Evolutionary conservation across 345 rosid genomes (phyloP), one percentile per base, ranked within the genome.

Genomic region (Sapria himalayana): DNA sequence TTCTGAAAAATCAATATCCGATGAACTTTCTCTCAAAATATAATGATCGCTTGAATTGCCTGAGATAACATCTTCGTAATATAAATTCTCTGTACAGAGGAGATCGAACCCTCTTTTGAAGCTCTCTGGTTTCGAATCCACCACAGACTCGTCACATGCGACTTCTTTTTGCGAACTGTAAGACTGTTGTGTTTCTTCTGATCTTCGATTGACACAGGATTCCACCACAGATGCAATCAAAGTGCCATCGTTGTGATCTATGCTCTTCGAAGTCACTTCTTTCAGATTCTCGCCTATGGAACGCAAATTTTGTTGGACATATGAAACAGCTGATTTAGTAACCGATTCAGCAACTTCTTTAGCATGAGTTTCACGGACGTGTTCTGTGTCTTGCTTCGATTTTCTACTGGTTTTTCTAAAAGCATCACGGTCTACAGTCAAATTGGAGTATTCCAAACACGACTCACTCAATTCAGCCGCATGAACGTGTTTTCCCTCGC

Each of bases 31-130:
- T 8, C 43, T 56, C 43, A 52, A 64, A 6, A 66, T 19, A 36
- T 70, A n/a, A n/a, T n/a, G n/a, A n/a, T 76, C 9, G 66, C 66
- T 47, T 67, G 78, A 34, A 55, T 63, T 63, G 68, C 78, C 14
- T 75, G 72, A 57, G 52, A 56, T 11, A 55, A 35, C 58, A 56
- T 71, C 84, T 25, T 64, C 71, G 46, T 43, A 52, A 1, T 72
- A 42, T 29, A 86, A 51, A 27, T 72, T 48, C 78, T 86, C 92
- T 14, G 62, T 36, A 45, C 97, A 86, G 44, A 64, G 62, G 24
- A 86, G 92, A 56, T 70, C 72, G 14, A 74, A 46, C 51, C 63
- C 77, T 37, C 46, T 22, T 50, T 49, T 62, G 24, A 49, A 33
- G 58, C 47, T 51, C 43, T 51, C 57, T 36, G 52, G 49, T 56